Evolutionary conservation across 2,329 filamentous ascomycete species (phyloP).

Genomic region (Xenosphaeropsis pyriputrescens): DNA sequence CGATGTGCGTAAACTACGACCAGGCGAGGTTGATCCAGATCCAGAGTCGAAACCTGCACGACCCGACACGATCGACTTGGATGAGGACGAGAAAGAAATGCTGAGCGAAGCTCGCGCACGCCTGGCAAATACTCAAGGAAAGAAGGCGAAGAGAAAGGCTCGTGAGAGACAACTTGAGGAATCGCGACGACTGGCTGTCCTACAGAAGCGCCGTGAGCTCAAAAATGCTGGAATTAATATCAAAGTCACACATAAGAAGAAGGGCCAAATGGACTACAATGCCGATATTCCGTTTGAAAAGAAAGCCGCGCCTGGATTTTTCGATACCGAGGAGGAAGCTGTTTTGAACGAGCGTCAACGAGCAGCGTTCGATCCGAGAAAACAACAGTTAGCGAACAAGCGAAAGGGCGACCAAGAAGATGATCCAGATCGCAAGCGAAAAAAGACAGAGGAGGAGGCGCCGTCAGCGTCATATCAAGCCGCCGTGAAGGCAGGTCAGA

Average conservation of each 20-base stretch:
- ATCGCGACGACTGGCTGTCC: conserved; percentile 71
- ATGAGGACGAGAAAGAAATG: conserved; percentile 99
- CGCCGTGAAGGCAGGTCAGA: conserved; percentile 81
- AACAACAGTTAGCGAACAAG: conserved; percentile 82
- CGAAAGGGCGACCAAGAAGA: conserved; percentile 86
- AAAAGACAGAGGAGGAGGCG: conserved; percentile 76
- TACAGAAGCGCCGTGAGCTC: conserved; percentile 91
- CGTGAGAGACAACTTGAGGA: conserved; percentile 92
- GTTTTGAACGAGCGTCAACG: conserved; percentile 69
- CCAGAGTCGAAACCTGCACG: conserved; percentile 91
- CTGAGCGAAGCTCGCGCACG: conserved; percentile 91
- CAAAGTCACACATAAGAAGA: conserved; percentile 81
- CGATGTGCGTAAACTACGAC: conserved; percentile 75
- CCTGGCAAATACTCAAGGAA: conserved; percentile 93
- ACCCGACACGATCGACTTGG: conserved; percentile 93
- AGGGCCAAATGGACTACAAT: conserved; percentile 99
- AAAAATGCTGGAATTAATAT: conserved; percentile 98
- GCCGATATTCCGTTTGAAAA: conserved; percentile 98
- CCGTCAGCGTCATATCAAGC: conserved; percentile 70
- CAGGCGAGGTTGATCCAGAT: conserved; percentile 93
- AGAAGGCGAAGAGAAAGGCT: conserved; percentile 97
- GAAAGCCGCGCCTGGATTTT: conserved; percentile 76
- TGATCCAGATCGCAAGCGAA: conserved; percentile 63
- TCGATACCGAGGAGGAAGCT: conserved; percentile 79
- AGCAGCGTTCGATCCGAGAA: conserved; percentile 78